Evolutionary conservation across 208 protist genomes (phyloP).

Genomic region (Crithidia brevicula): DNA sequence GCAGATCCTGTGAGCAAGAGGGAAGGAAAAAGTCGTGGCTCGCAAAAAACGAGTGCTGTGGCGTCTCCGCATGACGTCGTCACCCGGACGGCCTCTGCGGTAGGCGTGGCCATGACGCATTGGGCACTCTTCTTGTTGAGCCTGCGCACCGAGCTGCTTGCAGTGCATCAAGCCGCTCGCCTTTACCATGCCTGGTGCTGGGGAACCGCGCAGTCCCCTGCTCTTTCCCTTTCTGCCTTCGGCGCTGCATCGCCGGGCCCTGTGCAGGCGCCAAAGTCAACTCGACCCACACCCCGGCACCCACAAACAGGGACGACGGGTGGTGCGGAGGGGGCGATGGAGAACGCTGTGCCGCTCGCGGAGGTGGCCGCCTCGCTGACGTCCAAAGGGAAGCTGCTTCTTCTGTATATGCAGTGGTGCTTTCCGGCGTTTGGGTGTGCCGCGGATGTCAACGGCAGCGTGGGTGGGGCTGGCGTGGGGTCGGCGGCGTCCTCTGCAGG

Average conservation of each 20-base stretch:
- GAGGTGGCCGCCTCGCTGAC: slow-evolving; percentile 10
- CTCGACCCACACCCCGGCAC: no score
- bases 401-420: slow-evolving; percentile 36
- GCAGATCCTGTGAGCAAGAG: background rate
- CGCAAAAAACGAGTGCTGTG: background rate
- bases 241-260: background rate
- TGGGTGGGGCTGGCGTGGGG: background rate
- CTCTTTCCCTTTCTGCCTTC: background rate
- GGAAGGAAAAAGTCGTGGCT: background rate
- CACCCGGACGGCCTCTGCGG: slow-evolving; percentile 22
- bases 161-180: slow-evolving; percentile 29
- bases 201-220: background rate
- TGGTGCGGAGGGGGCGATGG: background rate
- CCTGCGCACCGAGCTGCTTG: slow-evolving; percentile 22
- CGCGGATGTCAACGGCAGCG: background rate
- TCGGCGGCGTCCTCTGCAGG: background rate
- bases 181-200: slow-evolving; percentile 37
- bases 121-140: slow-evolving; percentile 30
- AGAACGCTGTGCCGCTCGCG: background rate
- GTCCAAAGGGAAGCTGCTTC: slow-evolving; percentile 33
- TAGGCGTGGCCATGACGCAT: slow-evolving; percentile 37
- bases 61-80: background rate
- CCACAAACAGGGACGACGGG: no score
- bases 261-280: background rate
- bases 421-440: slow-evolving; percentile 8